Conservation (phyloP, 345 rosid genomes). For the Eucalyptus grandis region DNA sequence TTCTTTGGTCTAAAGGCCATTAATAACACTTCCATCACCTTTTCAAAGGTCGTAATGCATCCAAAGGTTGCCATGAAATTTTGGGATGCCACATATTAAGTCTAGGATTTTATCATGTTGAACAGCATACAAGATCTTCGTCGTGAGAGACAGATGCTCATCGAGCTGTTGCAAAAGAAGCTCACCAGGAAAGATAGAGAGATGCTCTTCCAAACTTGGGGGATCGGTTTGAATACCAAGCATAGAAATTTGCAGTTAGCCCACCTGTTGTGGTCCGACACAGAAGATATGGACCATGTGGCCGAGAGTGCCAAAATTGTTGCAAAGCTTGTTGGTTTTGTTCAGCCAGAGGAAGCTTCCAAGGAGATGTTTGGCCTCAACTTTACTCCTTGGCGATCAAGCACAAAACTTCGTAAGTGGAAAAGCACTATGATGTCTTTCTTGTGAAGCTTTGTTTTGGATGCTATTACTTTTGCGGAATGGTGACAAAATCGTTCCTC, state of each 20-base stretch:
- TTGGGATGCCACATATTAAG: background rate
- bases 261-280: slow-evolving; percentile 50
- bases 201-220: slow-evolving; percentile 64
- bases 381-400: slow-evolving; percentile 2
- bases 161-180: slow-evolving; percentile 45
- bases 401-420: slow-evolving; percentile 1
- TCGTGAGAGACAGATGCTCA: slow-evolving; percentile 62
- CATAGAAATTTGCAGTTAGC: slow-evolving; percentile 58
- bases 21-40: too few relatives aligned
- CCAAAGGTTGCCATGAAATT: too few relatives aligned
- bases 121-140: slow-evolving; percentile 45
- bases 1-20: too few relatives aligned
- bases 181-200: slow-evolving; percentile 42
- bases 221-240: slow-evolving; percentile 41
- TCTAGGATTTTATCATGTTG: background rate
- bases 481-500: background rate
- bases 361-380: slow-evolving; percentile 39
- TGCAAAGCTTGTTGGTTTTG: slow-evolving; percentile 43
- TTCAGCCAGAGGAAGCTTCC: slow-evolving; percentile 10
- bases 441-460: background rate
- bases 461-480: background rate
- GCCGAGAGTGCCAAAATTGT: slow-evolving; percentile 61
- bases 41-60: too few relatives aligned
- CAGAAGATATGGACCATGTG: slow-evolving; percentile 48
- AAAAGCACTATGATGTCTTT: background rate